These are phyloP conservation scores for Fusarium nodosum DNA, from an alignment of 2,329 filamentous ascomycete genomes.

Conservation along the genomic window DNA sequence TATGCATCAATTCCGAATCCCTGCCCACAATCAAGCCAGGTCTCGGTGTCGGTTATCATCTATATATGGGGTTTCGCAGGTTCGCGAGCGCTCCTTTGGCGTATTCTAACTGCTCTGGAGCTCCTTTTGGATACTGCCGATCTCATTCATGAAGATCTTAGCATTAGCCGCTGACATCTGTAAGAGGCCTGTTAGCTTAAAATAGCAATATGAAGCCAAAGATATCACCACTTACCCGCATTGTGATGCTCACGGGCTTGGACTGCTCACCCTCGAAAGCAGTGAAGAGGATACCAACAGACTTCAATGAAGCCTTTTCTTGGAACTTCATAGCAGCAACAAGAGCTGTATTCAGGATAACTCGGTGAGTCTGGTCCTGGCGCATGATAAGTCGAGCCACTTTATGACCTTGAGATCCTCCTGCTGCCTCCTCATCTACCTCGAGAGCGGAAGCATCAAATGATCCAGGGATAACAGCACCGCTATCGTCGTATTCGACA, in stretches of 20 bases:
- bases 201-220: not conserved
- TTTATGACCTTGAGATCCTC: slow-evolving; percentile 55
- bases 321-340: slow-evolving; percentile 84
- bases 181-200: slow-evolving; percentile 15
- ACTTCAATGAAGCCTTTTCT: slow-evolving; percentile 79
- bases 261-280: slow-evolving; percentile 70
- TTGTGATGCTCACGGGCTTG: slow-evolving; percentile 70
- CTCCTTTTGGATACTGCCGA: slow-evolving; percentile 65
- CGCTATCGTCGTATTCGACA: slow-evolving; percentile 68
- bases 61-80: slow-evolving; percentile 27
- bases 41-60: slow-evolving; percentile 20
- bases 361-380: slow-evolving; percentile 87
- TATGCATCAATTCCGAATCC: slow-evolving; percentile 26
- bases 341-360: slow-evolving; percentile 88
- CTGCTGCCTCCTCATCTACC: slow-evolving; percentile 57
- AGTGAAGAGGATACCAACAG: slow-evolving; percentile 76
- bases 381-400: slow-evolving; percentile 86
- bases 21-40: slow-evolving; percentile 22
- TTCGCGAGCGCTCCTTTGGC: slow-evolving; percentile 19
- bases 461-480: slow-evolving; percentile 62
- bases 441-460: slow-evolving; percentile 69
- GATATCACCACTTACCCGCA: slow-evolving; percentile 66
- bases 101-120: slow-evolving; percentile 57
- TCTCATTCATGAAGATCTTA: slow-evolving; percentile 65
- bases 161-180: slow-evolving; percentile 69